phyloP scores from a whole-genome alignment of 2,329 filamentous ascomycete species.

The Aphanoascus verrucosus region DNA sequence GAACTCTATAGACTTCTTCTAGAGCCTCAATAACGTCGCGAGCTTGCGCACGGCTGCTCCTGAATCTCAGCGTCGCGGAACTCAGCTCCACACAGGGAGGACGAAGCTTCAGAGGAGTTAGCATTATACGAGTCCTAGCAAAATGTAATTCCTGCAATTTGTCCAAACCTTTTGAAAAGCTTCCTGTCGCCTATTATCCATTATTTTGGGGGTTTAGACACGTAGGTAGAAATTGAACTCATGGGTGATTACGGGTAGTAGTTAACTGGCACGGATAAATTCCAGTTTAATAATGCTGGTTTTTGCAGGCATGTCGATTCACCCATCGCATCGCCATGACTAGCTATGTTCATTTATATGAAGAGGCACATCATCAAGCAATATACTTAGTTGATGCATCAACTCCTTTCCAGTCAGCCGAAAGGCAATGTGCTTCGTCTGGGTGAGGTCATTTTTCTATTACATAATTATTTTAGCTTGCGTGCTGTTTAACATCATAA shows the following conservation, averaged over 20 bases:
- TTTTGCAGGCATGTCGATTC: too few relatives aligned
- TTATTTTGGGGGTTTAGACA: not conserved
- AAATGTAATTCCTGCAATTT: not conserved
- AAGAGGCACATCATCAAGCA: too few relatives aligned
- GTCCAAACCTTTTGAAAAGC: conserved; percentile 32
- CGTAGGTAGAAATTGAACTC: not conserved
- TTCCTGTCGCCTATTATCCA: conserved; percentile 31
- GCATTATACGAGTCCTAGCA: not conserved
- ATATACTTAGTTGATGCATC: too few relatives aligned
- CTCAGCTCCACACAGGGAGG: conserved; percentile 49
- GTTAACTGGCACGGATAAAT: too few relatives aligned
- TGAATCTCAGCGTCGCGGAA: conserved; percentile 43
- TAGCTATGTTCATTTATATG: too few relatives aligned
- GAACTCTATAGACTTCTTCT: conserved; percentile 31
- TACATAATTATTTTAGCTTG: too few relatives aligned
- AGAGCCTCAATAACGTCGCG: conserved; percentile 42
- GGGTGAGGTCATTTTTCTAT: too few relatives aligned
- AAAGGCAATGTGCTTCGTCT: too few relatives aligned
- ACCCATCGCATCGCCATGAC: too few relatives aligned
- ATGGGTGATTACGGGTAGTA: not conserved
- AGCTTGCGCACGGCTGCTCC: conserved; percentile 35
- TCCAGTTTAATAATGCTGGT: too few relatives aligned
- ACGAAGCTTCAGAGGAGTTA: conserved; percentile 39
- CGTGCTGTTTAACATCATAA: too few relatives aligned
- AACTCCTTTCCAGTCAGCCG: too few relatives aligned